Evolutionary conservation across 108 stramenopile species (phyloP).

Genomic region (Skeletonema marinoi): DNA sequence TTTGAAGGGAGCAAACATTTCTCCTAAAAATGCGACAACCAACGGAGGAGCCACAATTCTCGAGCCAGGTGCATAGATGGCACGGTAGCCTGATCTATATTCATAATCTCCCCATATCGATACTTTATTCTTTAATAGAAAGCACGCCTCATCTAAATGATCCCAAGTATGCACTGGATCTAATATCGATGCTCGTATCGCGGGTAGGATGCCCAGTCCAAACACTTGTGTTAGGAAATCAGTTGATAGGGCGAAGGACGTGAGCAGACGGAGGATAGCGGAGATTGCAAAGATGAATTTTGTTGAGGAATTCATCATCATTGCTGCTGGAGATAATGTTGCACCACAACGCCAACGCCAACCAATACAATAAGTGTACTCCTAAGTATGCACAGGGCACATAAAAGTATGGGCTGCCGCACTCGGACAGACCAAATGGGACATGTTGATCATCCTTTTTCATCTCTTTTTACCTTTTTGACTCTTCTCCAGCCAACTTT

Average conservation of each 20-base stretch:
- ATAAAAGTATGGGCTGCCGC: too few species aligned
- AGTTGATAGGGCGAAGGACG: neutral
- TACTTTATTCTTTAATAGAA: conserved; percentile 8
- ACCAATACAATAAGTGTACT: too few species aligned
- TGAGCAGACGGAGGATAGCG: conserved; percentile 14
- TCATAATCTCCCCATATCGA: conserved; percentile 5
- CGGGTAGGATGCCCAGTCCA: conserved; percentile 12
- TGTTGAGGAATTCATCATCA: neutral
- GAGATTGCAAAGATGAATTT: neutral
- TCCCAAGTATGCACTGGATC: conserved; percentile 43
- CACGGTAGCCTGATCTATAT: neutral
- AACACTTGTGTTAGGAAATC: neutral
- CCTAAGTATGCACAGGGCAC: too few species aligned
- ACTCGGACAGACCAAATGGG: too few species aligned
- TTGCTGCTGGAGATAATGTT: too few species aligned
- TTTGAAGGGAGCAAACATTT: conserved; percentile 2
- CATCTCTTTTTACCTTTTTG: too few species aligned
- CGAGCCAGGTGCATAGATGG: conserved; percentile 27
- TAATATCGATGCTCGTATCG: conserved; percentile 19
- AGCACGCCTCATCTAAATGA: conserved; percentile 33
- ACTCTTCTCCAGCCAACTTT: too few species aligned
- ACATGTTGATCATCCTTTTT: too few species aligned
- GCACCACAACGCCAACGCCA: neutral
- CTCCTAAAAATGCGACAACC: conserved; percentile 31
- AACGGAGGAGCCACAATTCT: conserved; percentile 25